These are phyloP conservation scores for Trichophyton mentagrophytes DNA, from an alignment of 2,329 filamentous ascomycete species.

Conservation along the genomic window DNA sequence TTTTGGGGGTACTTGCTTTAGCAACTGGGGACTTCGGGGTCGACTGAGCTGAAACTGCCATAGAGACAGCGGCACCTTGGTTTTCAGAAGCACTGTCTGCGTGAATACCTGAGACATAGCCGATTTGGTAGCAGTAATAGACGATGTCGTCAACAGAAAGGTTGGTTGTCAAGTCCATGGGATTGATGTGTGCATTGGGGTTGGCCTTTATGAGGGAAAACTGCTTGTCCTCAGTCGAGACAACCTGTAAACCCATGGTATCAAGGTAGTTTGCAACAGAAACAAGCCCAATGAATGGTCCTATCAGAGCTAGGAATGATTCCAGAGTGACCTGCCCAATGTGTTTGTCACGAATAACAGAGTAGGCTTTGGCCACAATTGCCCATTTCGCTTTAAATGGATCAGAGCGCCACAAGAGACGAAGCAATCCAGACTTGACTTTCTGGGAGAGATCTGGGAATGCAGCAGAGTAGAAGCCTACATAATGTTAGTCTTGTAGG, in stretches of 20 bases:
- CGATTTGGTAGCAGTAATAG: slow-evolving; percentile 21
- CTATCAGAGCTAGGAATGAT: slow-evolving; percentile 35
- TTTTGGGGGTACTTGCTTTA: slow-evolving; percentile 8
- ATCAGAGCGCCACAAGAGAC: slow-evolving; percentile 39
- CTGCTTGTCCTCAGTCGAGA: slow-evolving; percentile 19
- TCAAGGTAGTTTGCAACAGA: slow-evolving; percentile 35
- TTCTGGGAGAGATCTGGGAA: slow-evolving; percentile 41
- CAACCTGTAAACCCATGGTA: slow-evolving; percentile 36
- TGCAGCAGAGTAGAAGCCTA: slow-evolving; percentile 37
- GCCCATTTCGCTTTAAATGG: slow-evolving; percentile 41
- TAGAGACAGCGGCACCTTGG: slow-evolving; percentile 14
- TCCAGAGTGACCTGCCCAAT: slow-evolving; percentile 36
- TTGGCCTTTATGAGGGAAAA: slow-evolving; percentile 15
- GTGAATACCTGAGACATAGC: slow-evolving; percentile 17
- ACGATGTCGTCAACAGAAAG: slow-evolving; percentile 24
- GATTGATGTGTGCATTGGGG: slow-evolving; percentile 12
- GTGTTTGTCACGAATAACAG: slow-evolving; percentile 40
- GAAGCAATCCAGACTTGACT: slow-evolving; percentile 39
- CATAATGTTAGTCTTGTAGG: not conserved
- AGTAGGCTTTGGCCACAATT: slow-evolving; percentile 44
- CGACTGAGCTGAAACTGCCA: slow-evolving; percentile 20
- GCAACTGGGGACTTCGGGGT: slow-evolving; percentile 4
- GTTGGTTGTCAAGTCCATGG: slow-evolving; percentile 19
- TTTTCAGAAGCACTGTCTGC: slow-evolving; percentile 7
- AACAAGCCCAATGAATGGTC: slow-evolving; percentile 37